Percentiles rank a stretch among this genome's conserved stretches.
phyloP scores from a whole-genome alignment of 2,329 filamentous ascomycete species.

The Monosporascus sp. region DNA sequence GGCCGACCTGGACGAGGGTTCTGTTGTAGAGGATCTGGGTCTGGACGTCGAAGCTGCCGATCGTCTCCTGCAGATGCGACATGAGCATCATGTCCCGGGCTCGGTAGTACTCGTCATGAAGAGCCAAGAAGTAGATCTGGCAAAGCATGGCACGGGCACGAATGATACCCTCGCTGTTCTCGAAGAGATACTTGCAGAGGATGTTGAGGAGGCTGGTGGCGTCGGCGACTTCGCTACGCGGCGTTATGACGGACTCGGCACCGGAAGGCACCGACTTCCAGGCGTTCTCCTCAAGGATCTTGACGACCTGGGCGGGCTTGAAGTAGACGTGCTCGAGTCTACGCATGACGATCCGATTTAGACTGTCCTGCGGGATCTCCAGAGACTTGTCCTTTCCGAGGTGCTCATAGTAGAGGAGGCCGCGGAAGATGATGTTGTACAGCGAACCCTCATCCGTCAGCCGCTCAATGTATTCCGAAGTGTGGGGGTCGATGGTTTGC shows the following conservation, averaged over 20 bases:
- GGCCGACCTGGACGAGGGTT: constrained; percentile 92
- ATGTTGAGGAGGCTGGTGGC: constrained; percentile 72
- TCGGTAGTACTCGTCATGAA: constrained; percentile 97
- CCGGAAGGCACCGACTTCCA: constrained; percentile 73
- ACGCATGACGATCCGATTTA: constrained; percentile 91
- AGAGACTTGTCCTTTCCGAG: constrained; percentile 65
- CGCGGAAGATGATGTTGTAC: constrained; percentile 88
- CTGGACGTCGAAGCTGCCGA: constrained; percentile 91
- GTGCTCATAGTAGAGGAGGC: constrained; percentile 81
- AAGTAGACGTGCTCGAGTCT: constrained; percentile 97
- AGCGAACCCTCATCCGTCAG: constrained; percentile 84
- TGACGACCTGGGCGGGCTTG: constrained; percentile 92
- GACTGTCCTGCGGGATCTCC: constrained; percentile 73
- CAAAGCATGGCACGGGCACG: constrained; percentile 95
- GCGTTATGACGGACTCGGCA: constrained; percentile 75
- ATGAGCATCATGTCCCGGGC: constrained; percentile 99
- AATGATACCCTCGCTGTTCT: constrained; percentile 91
- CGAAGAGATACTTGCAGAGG: constrained; percentile 92
- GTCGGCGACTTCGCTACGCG: constrained; percentile 62
- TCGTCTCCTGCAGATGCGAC: constrained; percentile 97
- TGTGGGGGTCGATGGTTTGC: constrained; percentile 96
- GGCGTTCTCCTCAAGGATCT: constrained; percentile 87
- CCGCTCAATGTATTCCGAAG: constrained; percentile 95
- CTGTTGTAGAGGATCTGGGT: constrained; percentile 99
- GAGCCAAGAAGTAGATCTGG: constrained; percentile 96